Evolutionary conservation across 2,329 filamentous ascomycete genomes (phyloP).

Genomic region (Sarocladium oryzae): DNA sequence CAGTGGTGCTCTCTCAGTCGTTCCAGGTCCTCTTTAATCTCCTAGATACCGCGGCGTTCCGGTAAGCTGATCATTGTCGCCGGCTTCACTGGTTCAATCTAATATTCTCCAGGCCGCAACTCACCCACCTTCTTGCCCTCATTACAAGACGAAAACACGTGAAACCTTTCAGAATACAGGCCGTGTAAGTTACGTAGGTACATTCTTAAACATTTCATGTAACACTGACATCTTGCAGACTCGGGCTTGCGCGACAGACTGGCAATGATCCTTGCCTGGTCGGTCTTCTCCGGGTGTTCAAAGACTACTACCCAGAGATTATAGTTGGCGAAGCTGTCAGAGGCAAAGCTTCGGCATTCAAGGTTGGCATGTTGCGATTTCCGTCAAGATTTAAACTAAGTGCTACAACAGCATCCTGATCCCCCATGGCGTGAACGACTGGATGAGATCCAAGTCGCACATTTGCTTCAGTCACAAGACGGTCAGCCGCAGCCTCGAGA

Average conservation of each 20-base stretch:
- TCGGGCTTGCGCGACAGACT: slow-evolving; percentile 51
- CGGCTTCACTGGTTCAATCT: slow-evolving; percentile 2
- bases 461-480: slow-evolving; percentile 41
- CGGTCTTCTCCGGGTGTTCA: slow-evolving; percentile 74
- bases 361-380: slow-evolving; percentile 29
- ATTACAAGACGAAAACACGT: slow-evolving; percentile 79
- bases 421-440: slow-evolving; percentile 65
- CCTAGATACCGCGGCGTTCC: slow-evolving; percentile 71
- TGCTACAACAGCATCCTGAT: slow-evolving; percentile 57
- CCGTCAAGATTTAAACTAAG: slow-evolving; percentile 19
- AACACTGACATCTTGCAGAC: slow-evolving; percentile 28
- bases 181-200: slow-evolving; percentile 44
- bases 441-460: slow-evolving; percentile 56
- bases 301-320: slow-evolving; percentile 86
- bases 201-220: background rate
- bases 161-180: slow-evolving; percentile 74
- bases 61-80: slow-evolving; percentile 33
- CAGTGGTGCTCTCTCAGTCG: slow-evolving; percentile 56
- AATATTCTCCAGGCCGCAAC: slow-evolving; percentile 38
- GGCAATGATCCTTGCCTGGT: slow-evolving; percentile 69
- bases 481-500: slow-evolving; percentile 25
- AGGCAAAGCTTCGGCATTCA: slow-evolving; percentile 56
- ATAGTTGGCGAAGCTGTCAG: slow-evolving; percentile 64
- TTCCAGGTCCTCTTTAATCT: slow-evolving; percentile 77
- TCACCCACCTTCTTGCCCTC: slow-evolving; percentile 73